phyloP scores from a whole-genome alignment of 306 rosid species.

The Sicyos baderoa region DNA sequence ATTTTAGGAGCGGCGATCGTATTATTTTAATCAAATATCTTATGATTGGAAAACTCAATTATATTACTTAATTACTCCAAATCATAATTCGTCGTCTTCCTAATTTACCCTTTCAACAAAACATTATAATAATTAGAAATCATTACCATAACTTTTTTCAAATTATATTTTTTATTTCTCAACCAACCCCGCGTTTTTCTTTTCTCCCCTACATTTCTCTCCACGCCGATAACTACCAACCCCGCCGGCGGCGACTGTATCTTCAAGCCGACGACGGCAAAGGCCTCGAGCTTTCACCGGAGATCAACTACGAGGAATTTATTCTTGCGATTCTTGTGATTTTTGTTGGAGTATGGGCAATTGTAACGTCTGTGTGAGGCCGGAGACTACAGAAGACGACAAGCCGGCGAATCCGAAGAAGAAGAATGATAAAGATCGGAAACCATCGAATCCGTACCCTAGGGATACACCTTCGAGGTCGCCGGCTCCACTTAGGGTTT shows the following conservation, averaged over 20 bases:
- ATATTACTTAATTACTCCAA: neutral
- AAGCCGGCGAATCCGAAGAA: conserved; percentile 25
- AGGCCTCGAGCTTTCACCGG: neutral
- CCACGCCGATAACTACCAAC: conserved; percentile 10
- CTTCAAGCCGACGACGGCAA: conserved; percentile 11
- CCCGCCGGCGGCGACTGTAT: conserved; percentile 19
- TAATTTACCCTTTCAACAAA: conserved; percentile 12
- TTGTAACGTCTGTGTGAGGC: conserved; percentile 58
- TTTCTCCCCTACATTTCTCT: conserved; percentile 20
- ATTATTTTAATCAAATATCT: conserved; percentile 16
- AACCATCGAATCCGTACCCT: conserved; percentile 44
- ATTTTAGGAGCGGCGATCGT: neutral
- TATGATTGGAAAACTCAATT: conserved; percentile 13
- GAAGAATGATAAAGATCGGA: conserved; percentile 34
- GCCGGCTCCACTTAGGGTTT: conserved; percentile 71
- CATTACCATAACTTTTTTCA: neutral
- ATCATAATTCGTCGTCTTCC: conserved; percentile 14
- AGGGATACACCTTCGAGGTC: conserved; percentile 34
- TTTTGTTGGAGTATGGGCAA: conserved; percentile 52
- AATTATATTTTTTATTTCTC: neutral
- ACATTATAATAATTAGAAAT: conserved; percentile 16
- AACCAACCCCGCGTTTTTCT: conserved; percentile 32
- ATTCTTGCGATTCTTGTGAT: neutral
- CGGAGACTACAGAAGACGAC: conserved; percentile 35
- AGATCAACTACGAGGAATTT: neutral